Evolutionary conservation across 176 grass and related monocot species (phyloP).

Genomic region (Juncus effusus): DNA sequence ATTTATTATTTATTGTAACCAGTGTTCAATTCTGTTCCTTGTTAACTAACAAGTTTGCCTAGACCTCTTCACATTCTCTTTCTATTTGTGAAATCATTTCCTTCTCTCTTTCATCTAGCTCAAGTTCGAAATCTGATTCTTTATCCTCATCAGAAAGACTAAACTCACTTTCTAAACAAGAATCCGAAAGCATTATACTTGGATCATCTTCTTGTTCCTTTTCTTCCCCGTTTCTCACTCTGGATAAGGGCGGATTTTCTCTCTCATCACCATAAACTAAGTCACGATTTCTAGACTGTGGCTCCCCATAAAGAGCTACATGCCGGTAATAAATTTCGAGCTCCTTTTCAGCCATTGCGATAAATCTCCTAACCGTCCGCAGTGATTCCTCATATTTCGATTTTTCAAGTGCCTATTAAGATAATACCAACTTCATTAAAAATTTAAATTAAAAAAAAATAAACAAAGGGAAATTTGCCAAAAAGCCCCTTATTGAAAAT

Average conservation of each 20-base stretch:
- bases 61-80: no score
- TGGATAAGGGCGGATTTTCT: slow-evolving; percentile 9
- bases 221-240: neutral
- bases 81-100: neutral
- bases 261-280: slow-evolving; percentile 36
- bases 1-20: no score
- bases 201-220: slow-evolving; percentile 6
- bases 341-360: slow-evolving; percentile 73
- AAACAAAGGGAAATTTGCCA: neutral
- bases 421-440: slow-evolving; percentile 18
- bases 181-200: slow-evolving; percentile 15
- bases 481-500: no score
- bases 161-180: neutral
- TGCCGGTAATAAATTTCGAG: slow-evolving; percentile 78
- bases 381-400: slow-evolving; percentile 93
- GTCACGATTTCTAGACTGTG: slow-evolving; percentile 46
- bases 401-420: slow-evolving; percentile 89
- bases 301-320: slow-evolving; percentile 73
- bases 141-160: slow-evolving; percentile 24
- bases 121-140: slow-evolving; percentile 16
- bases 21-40: no score
- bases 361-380: slow-evolving; percentile 69
- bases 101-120: slow-evolving; percentile 17
- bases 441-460: neutral
- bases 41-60: no score